Evolutionary conservation across 1,284 basidiomycete genomes (phyloP).

Genomic region (Boletus semigastroideus): DNA sequence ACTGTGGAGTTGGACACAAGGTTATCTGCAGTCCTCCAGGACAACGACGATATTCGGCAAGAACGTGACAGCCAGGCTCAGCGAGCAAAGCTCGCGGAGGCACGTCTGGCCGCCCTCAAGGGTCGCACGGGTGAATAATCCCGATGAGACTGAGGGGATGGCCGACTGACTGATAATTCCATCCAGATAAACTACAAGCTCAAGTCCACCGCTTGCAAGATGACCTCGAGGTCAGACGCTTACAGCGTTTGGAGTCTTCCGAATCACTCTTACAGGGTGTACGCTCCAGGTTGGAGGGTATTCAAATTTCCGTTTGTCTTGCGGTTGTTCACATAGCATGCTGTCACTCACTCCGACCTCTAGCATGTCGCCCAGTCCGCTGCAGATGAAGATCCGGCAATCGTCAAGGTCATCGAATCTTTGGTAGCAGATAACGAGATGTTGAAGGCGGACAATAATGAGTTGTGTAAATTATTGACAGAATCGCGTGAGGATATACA

Average conservation of each 20-base stretch:
- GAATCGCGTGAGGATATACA: conserved; percentile 79
- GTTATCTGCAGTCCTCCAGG: conserved; percentile 59
- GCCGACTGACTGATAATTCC: conserved; percentile 6
- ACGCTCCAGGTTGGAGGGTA: conserved; percentile 59
- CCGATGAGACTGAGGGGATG: background rate
- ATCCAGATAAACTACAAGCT: conserved; percentile 67
- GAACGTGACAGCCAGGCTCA: conserved; percentile 76
- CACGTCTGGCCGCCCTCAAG: conserved; percentile 59
- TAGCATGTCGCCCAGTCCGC: conserved; percentile 47
- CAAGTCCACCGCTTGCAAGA: conserved; percentile 67
- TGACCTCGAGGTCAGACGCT: conserved; percentile 62
- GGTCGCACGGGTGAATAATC: conserved; percentile 56
- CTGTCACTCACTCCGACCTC: conserved; percentile 14
- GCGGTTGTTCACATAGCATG: background rate
- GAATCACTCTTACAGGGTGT: conserved; percentile 74
- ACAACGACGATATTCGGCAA: conserved; percentile 85
- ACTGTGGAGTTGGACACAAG: conserved; percentile 70
- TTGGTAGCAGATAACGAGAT: conserved; percentile 82
- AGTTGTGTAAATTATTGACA: conserved; percentile 69
- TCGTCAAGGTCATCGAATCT: conserved; percentile 72
- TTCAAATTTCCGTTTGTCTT: conserved; percentile 56
- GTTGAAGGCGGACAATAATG: conserved; percentile 77
- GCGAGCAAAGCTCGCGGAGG: conserved; percentile 69
- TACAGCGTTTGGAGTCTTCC: conserved; percentile 70
- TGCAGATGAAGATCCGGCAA: conserved; percentile 52